Base-by-base conservation (phyloP, 495 filamentous ascomycete species). In the Bombardia bombarda region DNA sequence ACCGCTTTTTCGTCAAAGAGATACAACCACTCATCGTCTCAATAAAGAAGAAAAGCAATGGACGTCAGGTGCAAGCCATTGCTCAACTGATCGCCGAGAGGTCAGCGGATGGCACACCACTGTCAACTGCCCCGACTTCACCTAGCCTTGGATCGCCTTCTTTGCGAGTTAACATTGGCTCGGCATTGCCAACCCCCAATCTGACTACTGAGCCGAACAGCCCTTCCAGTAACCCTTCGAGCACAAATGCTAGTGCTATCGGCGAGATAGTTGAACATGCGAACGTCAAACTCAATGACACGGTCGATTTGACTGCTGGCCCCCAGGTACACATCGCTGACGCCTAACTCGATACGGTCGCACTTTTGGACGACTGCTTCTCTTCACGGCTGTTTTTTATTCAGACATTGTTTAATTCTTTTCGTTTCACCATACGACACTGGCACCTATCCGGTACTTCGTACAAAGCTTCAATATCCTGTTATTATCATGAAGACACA, bases 11-110 rank as follows among this genome's bases (percentile, higher is more conserved):
- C 14, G 68, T 86, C 18, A 79, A 86, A 14, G 67, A 80, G 36
- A 81, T 95, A 51, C 81, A 79, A 52, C 83, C 86, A 2, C 74
- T 90, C 39, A 71, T 98, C 13, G 66, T 69, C 18, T 70, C 74
- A 36, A 61, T 90, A 18, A 93, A 88, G 64, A 84, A 82, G 48
- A 77, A 73, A 43, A 79, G 77, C 48, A 83, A 79, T 44, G 84
- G 84, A 34, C 90, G 90, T 54, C 87, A 95, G 56, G 80, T 93
- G 22, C 66, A 72, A 4, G 80, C 79, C 2, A 76, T 87, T 18
- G 82, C 86, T 45, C 75, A 78, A 42, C 61, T 86, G 14, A 43
- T 51, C 13, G 18, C 10, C 19, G 42, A 31, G 35, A 71, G 80
- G 36, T 70, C 67, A 3, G 56, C 54, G 4, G 53, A 60, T 9